Evolutionary conservation across 2,329 filamentous ascomycete genomes (phyloP), one percentile per base, ranked within the genome.

Genomic region (Pyricularia pennisetigena): DNA sequence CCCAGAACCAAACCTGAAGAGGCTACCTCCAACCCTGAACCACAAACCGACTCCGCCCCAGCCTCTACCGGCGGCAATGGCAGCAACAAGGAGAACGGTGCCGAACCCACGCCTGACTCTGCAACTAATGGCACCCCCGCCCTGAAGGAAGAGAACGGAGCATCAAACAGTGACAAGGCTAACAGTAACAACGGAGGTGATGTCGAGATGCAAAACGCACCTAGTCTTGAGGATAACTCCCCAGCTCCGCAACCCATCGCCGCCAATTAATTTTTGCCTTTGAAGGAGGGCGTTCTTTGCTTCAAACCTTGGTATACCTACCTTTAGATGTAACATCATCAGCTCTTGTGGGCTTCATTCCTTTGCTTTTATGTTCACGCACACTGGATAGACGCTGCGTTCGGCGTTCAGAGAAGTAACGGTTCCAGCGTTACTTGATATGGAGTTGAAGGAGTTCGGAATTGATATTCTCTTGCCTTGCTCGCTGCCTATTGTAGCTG

Each of bases 41-140:
- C 77, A 28, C 76, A 80, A 0, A 82, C 83, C 65, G 82, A 82
- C 14, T 83, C 82, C 20, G 76, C 79, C 10, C 78, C 78, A 1
- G 78, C 78, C 2, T 68, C 69, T 16, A 80, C 79, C 63, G 81
- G 82, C 9, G 75, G 72, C 24, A 76, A 77, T 14, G 78, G 82
- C 74, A 88, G 85, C 79, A 85, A 82, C 74, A 88, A 91, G 76
- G 85, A 90, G 76, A 87, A 88, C 75, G 32, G 32, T 16, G 64
- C 41, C 16, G 64, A 35, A 23, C 14, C 41, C 20, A 26, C 64
- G 3, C 14, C 32, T 29, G 64, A 49, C 0, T 10, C 20, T 20
- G 4, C 32, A 26, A 41, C 64, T 23, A 66, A 66, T 35, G 64
- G 64, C 35, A 49, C 12, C n/a, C 5, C 64, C n/a, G 29, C 57